phyloP scores from a whole-genome alignment of 805 yeast genomes.

The Deakozyma indianensis region DNA sequence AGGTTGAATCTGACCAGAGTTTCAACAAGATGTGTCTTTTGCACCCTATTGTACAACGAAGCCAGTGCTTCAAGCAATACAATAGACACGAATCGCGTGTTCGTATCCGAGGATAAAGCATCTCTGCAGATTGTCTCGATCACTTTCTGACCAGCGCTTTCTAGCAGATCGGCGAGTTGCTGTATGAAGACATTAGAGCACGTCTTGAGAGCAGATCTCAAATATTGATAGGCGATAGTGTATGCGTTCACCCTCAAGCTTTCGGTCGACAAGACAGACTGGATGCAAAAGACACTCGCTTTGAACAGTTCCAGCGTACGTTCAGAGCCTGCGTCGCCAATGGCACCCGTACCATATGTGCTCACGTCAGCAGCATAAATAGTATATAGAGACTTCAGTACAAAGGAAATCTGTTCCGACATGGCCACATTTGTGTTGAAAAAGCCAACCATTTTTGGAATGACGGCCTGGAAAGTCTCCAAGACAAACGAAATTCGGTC shows the following conservation, averaged over 20 bases:
- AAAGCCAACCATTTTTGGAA: constrained; percentile 66
- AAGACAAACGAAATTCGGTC: constrained; percentile 48
- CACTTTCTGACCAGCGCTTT: constrained; percentile 43
- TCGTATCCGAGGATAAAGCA: constrained; percentile 65
- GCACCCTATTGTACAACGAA: constrained; percentile 34
- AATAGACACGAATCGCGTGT: constrained; percentile 61
- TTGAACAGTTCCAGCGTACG: constrained; percentile 56
- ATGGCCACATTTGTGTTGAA: constrained; percentile 47
- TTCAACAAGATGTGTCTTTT: constrained; percentile 43
- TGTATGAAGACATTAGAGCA: constrained; percentile 17
- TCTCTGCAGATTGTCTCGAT: constrained; percentile 58
- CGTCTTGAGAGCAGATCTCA: constrained; percentile 25
- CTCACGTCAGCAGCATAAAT: constrained; percentile 33
- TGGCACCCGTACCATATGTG: not conserved
- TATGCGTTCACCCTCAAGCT: constrained; percentile 63
- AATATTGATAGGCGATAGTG: constrained; percentile 49
- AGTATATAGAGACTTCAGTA: constrained; percentile 56
- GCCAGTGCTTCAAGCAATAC: constrained; percentile 52
- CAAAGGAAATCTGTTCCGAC: constrained; percentile 61
- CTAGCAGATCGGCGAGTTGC: constrained; percentile 37
- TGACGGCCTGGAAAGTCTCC: constrained; percentile 55
- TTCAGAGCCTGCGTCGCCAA: constrained; percentile 14
- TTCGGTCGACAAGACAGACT: constrained; percentile 51
- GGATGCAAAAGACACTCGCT: constrained; percentile 57
- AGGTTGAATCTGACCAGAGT: constrained; percentile 50